These are phyloP conservation scores for Termitomyces sp. DNA, from an alignment of 768 basidiomycete species.

Conservation along the genomic window DNA sequence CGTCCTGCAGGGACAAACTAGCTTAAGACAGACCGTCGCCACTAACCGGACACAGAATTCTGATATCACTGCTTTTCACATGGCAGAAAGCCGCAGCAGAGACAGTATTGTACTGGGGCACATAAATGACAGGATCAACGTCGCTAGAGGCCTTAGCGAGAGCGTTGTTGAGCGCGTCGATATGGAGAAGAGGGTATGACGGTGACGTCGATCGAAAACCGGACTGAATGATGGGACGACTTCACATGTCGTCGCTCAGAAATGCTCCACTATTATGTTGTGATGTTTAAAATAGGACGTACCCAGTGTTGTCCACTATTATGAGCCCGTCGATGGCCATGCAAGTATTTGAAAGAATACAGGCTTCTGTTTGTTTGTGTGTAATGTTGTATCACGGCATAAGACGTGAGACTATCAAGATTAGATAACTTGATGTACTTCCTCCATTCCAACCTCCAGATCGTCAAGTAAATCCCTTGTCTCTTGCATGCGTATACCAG, in stretches of 20 bases:
- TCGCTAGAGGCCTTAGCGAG: constrained; percentile 48
- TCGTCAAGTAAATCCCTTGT: not conserved
- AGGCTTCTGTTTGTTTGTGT: too few relatives aligned
- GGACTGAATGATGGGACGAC: constrained; percentile 82
- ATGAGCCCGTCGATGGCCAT: constrained; percentile 85
- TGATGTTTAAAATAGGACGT: constrained; percentile 20
- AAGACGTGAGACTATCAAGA: too few relatives aligned
- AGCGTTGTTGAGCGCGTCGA: constrained; percentile 79
- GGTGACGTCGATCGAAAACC: constrained; percentile 76
- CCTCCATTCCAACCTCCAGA: constrained; percentile 8
- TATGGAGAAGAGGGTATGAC: constrained; percentile 78
- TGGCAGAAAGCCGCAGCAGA: constrained; percentile 80
- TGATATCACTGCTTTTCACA: constrained; percentile 67
- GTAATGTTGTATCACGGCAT: too few relatives aligned
- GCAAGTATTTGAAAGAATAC: not conserved
- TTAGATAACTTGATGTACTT: not conserved
- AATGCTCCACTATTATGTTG: not conserved
- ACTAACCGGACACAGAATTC: constrained; percentile 75
- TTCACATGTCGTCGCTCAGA: constrained; percentile 23
- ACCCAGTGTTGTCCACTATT: constrained; percentile 72
- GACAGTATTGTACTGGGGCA: constrained; percentile 41
- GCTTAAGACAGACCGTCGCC: constrained; percentile 60
- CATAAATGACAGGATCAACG: constrained; percentile 72
- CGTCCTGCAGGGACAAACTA: constrained; percentile 1
- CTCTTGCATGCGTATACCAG: not conserved